Conservation (phyloP, 257 asterid species). For the Mitragyna speciosa region DNA sequence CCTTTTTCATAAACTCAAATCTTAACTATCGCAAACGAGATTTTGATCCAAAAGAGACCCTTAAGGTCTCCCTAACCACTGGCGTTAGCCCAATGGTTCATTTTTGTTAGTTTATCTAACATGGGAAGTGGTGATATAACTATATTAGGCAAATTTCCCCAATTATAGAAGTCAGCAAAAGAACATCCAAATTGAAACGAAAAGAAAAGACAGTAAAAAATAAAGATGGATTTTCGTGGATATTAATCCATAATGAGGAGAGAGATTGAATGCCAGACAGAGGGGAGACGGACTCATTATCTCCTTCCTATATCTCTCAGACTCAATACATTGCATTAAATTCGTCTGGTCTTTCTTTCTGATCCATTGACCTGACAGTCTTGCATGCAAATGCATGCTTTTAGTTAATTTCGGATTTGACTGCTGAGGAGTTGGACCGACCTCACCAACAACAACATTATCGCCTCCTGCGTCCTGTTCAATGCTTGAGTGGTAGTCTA, state of each 20-base stretch:
- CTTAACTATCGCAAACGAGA: too few species aligned
- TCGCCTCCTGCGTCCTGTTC: not conserved
- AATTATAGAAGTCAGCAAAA: not conserved
- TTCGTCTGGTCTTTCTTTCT: constrained; percentile 15
- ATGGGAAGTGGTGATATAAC: not conserved
- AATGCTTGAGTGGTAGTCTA: not conserved
- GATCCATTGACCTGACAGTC: constrained; percentile 2
- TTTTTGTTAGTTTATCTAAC: not conserved
- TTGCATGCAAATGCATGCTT: not conserved
- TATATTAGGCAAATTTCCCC: not conserved
- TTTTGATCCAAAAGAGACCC: too few species aligned
- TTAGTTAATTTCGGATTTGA: constrained; percentile 11
- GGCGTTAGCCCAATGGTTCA: too few species aligned
- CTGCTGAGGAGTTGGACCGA: constrained; percentile 1
- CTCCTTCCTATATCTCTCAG: not conserved
- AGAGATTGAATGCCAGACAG: not conserved
- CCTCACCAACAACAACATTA: not conserved
- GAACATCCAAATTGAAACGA: too few species aligned
- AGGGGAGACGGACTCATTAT: not conserved
- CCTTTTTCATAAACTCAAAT: too few species aligned
- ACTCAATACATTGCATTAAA: constrained; percentile 8
- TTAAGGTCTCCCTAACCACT: too few species aligned
- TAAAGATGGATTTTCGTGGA: too few species aligned
- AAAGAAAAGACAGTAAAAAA: too few species aligned
- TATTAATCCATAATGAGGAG: too few species aligned